phyloP scores from a whole-genome alignment of 2,329 filamentous ascomycete genomes.

The Plenodomus biglobosus region DNA sequence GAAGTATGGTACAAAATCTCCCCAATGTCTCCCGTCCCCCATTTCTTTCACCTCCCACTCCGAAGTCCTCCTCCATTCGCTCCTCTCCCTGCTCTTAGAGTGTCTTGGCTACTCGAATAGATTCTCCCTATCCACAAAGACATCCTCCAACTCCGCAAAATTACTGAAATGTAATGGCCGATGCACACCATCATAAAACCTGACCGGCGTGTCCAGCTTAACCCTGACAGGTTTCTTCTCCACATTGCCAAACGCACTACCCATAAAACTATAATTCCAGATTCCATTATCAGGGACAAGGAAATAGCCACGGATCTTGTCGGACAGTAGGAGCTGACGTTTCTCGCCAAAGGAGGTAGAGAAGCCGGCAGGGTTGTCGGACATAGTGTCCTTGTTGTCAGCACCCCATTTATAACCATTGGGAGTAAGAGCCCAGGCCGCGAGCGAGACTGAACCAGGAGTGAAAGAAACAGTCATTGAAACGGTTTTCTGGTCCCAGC shows the following conservation, averaged over 20 bases:
- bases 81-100: not conserved
- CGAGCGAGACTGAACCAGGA: constrained; percentile 90
- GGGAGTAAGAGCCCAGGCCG: constrained; percentile 90
- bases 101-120: constrained; percentile 70
- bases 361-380: constrained; percentile 93
- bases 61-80: not conserved
- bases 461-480: constrained; percentile 97
- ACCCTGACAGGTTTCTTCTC: constrained; percentile 92
- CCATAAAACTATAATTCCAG: constrained; percentile 99
- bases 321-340: constrained; percentile 87
- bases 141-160: constrained; percentile 95
- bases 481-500: constrained; percentile 86
- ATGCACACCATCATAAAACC: constrained; percentile 92
- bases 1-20: not conserved
- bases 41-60: too few species aligned
- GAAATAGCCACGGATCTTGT: constrained; percentile 95
- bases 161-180: constrained; percentile 94
- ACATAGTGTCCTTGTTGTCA: constrained; percentile 89
- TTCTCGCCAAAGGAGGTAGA: constrained; percentile 91
- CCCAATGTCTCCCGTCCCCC: not conserved
- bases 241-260: constrained; percentile 78
- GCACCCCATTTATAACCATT: constrained; percentile 95
- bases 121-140: constrained; percentile 90
- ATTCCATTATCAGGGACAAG: constrained; percentile 83
- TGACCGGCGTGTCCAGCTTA: constrained; percentile 83